Evolutionary conservation across 2,329 filamentous ascomycete species (phyloP), one percentile per base, ranked within the genome.

Genomic region (Didymella keratinophila): DNA sequence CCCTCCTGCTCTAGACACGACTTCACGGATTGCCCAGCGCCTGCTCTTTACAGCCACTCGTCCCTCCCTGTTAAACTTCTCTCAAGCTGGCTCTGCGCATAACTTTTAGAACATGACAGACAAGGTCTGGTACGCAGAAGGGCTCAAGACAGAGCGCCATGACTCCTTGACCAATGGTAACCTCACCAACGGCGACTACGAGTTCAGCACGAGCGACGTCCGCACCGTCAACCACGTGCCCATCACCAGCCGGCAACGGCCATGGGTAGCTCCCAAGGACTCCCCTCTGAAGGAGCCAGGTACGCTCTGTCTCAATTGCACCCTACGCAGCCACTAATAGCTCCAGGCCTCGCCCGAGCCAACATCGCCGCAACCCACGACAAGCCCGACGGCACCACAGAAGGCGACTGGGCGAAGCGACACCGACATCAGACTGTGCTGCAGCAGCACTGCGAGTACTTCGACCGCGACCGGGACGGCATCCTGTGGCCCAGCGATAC

Each of bases 401-500:
- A 76, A n/a, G 67, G 70, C 41, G 66, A 73, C 52, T 82, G 78
- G 71, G 71, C 76, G 2, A 58, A 65, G 21, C 64, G 71, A 0
- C 76, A 82, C 61, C 59, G 73, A 0, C 69, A 81, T 52, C 72
- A 81, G 63, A 77, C 76, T 4, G 71, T 84, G 12, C 76, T 86
- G 3, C 81, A 84, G 65, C 83, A 86, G 64, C 84, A 86, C 68
- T 78, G 78, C 64, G 73, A 75, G 21, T 85, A 83, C 75, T 86
- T 82, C 63, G 83, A 86, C 68, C 64, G 71, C 10, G 83, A 85
- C 65, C 64, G 70, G 27, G 83, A 85, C 65, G 80, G 80, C 32
- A 71, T 85, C n/a, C 81, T 86, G 59, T 84, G 79, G 79, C 83
- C 84, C 0, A 65, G 61, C 2, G 83, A 85, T 67, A 85, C 83